Conservation (phyloP, 163 green algal species). For the Chloromonas sp. region DNA sequence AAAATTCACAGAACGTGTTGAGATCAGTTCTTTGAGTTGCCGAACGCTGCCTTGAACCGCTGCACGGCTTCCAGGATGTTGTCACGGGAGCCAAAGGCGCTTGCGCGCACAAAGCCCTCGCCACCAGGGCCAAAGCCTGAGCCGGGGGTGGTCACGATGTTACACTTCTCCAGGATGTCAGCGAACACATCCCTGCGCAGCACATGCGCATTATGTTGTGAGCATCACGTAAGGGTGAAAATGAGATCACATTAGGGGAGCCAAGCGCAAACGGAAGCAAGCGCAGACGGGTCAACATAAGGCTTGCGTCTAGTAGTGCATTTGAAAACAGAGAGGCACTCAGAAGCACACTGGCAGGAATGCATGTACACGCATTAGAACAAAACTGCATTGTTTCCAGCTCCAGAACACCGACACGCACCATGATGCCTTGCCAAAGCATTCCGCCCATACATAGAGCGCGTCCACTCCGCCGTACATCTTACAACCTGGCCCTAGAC, state of each 20-base stretch:
- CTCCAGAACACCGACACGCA: not conserved
- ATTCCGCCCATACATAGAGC: slow-evolving; percentile 97
- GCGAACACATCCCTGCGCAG: slow-evolving; percentile 85
- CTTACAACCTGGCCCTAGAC: slow-evolving; percentile 45
- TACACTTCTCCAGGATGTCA: slow-evolving; percentile 93
- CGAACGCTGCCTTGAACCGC: slow-evolving; percentile 78
- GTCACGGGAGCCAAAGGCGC: slow-evolving; percentile 85
- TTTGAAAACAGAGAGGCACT: no score
- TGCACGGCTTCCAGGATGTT: slow-evolving; percentile 87
- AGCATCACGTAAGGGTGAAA: not conserved
- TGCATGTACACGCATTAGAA: no score
- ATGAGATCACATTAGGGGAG: no score
- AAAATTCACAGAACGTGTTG: not conserved
- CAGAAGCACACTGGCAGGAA: no score
- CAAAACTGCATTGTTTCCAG: no score
- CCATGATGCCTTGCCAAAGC: slow-evolving; percentile 64
- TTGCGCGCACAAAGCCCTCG: slow-evolving; percentile 94
- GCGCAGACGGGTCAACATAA: no score
- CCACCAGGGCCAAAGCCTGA: slow-evolving; percentile 91
- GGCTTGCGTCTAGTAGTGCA: no score
- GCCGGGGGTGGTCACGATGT: slow-evolving; percentile 97
- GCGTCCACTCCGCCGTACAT: slow-evolving; percentile 88
- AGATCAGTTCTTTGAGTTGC: slow-evolving; percentile 23
- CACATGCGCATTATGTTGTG: slow-evolving; percentile 1
- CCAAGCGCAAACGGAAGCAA: no score